These are phyloP conservation scores for Protea cynaroides DNA, from an alignment of 164 flowering plant genomes.

Conservation along the genomic window DNA sequence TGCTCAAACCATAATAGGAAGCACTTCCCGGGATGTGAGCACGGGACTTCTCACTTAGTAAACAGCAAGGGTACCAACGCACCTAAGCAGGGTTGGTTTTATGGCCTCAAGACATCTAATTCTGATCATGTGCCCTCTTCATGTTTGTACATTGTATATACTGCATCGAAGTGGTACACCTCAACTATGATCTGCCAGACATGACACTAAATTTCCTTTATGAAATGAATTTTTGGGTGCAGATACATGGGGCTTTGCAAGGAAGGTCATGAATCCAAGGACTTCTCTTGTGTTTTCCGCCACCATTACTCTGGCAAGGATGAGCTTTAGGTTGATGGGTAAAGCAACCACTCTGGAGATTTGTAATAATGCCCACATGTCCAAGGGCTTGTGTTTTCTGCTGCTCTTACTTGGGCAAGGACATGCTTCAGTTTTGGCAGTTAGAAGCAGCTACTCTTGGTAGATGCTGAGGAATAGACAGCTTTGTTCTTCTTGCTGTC, in stretches of 20 bases:
- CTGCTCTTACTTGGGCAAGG: no score
- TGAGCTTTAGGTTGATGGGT: slow-evolving; percentile 10
- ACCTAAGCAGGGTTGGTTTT: neutral
- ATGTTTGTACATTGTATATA: neutral
- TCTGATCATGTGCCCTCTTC: neutral
- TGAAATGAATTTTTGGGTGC: neutral
- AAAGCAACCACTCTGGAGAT: neutral
- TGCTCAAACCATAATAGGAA: no score
- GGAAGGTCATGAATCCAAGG: slow-evolving; percentile 20
- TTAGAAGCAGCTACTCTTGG: neutral
- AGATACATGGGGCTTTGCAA: slow-evolving; percentile 22
- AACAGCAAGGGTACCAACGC: no score
- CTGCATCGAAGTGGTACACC: neutral
- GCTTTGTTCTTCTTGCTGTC: neutral
- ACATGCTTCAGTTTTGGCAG: no score
- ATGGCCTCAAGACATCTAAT: neutral
- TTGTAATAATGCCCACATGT: no score
- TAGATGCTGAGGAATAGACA: neutral
- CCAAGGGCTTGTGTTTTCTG: no score
- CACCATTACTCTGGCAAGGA: slow-evolving; percentile 27
- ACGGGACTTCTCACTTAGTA: no score
- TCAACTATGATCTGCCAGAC: neutral
- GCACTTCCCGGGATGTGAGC: no score
- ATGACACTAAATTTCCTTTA: no score
- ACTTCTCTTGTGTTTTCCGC: slow-evolving; percentile 28